Conservation (phyloP, 345 rosid species). For the Diplotaxis tenuifolia region DNA sequence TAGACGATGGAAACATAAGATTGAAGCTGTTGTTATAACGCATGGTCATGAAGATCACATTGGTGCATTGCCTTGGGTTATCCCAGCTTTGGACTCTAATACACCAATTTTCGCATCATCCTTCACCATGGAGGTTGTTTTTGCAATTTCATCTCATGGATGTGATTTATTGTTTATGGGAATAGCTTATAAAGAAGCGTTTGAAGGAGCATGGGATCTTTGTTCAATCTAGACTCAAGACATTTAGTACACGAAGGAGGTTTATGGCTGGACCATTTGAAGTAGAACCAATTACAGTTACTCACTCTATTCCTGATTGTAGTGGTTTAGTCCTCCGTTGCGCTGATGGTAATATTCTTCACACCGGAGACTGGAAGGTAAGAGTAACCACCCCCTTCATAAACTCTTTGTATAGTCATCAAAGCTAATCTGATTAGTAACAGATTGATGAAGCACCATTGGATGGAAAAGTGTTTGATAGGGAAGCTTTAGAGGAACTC, state of each 20-base stretch:
- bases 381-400: slow-evolving; percentile 12
- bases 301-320: slow-evolving; percentile 99
- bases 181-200: slow-evolving; percentile 88
- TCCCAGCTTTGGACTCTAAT: slow-evolving; percentile 80
- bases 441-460: slow-evolving; percentile 97
- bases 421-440: slow-evolving; percentile 23
- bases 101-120: slow-evolving; percentile 95
- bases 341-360: slow-evolving; percentile 94
- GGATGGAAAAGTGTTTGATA: slow-evolving; percentile 88
- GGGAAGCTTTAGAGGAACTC: slow-evolving; percentile 77
- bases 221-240: slow-evolving; percentile 84
- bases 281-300: slow-evolving; percentile 90
- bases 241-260: slow-evolving; percentile 60
- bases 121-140: slow-evolving; percentile 91
- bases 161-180: slow-evolving; percentile 17
- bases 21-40: slow-evolving; percentile 95
- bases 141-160: slow-evolving; percentile 13
- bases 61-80: slow-evolving; percentile 99
- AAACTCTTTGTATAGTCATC: slow-evolving; percentile 7
- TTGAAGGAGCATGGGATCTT: slow-evolving; percentile 95
- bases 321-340: slow-evolving; percentile 95
- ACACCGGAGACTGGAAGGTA: slow-evolving; percentile 99
- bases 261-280: slow-evolving; percentile 97
- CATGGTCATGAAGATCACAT: slow-evolving; percentile 99
- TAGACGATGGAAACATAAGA: slow-evolving; percentile 90